phyloP scores from a whole-genome alignment of 2,329 filamentous ascomycete species.

The Blumeria hordei region DNA sequence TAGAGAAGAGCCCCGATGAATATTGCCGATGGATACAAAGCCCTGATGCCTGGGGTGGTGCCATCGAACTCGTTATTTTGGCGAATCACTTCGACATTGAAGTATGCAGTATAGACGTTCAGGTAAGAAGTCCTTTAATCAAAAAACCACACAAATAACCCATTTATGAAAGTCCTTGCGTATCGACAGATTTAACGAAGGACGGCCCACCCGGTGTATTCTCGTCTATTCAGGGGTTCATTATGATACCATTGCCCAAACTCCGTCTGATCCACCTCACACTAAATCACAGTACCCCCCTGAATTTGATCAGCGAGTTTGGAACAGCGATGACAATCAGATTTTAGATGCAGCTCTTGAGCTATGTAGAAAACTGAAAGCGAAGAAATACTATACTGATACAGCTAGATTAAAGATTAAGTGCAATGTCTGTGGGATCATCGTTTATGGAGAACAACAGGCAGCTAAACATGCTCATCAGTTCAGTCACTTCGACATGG shows the following conservation, averaged over 20 bases:
- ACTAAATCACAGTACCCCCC: constrained; percentile 33
- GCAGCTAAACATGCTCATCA: constrained; percentile 35
- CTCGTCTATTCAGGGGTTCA: constrained; percentile 83
- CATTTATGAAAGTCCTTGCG: constrained; percentile 24
- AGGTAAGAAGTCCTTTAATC: constrained; percentile 15
- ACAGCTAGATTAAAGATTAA: constrained; percentile 55
- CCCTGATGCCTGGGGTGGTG: constrained; percentile 70
- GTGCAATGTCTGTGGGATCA: constrained; percentile 51
- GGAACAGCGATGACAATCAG: constrained; percentile 30
- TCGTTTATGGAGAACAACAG: constrained; percentile 39
- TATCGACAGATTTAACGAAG: constrained; percentile 59
- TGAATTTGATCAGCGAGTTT: constrained; percentile 46
- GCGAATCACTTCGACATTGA: constrained; percentile 68
- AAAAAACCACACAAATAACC: constrained; percentile 1
- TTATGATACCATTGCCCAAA: constrained; percentile 72
- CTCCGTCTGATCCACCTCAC: constrained; percentile 31
- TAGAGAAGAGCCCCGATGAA: constrained; percentile 43
- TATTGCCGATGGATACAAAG: constrained; percentile 69
- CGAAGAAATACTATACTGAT: constrained; percentile 69
- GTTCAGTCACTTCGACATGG: constrained; percentile 35
- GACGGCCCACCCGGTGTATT: constrained; percentile 38
- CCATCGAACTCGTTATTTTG: constrained; percentile 69
- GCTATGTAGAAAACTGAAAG: constrained; percentile 40
- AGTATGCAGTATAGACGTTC: constrained; percentile 64
- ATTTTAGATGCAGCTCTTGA: constrained; percentile 44